Evolutionary conservation across 805 yeast species (phyloP).

Genomic region (Candida vaughaniae): DNA sequence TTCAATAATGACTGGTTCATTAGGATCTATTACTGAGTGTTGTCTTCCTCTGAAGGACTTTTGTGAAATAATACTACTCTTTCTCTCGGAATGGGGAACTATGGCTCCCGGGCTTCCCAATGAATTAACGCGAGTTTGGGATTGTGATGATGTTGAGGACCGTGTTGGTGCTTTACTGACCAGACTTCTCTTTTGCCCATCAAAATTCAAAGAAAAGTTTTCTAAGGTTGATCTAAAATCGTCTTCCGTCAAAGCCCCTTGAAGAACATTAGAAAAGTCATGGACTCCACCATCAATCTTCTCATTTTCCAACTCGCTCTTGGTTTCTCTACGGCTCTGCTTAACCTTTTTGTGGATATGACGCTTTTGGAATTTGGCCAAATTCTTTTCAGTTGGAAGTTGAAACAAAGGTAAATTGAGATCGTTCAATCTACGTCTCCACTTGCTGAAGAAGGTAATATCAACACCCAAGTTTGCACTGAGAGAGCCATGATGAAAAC

Average conservation of each 20-base stretch:
- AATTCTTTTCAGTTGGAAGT: slow-evolving; percentile 41
- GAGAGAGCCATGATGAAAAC: slow-evolving; percentile 19
- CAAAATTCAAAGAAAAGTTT: slow-evolving; percentile 28
- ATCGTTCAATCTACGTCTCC: slow-evolving; percentile 40
- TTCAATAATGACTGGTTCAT: slow-evolving; percentile 17
- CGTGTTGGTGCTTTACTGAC: slow-evolving; percentile 1
- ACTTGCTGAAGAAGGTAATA: slow-evolving; percentile 26
- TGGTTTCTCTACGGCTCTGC: background rate
- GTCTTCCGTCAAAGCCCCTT: slow-evolving; percentile 26
- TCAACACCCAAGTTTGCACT: slow-evolving; percentile 30
- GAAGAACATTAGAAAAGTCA: slow-evolving; percentile 39
- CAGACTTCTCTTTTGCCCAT: background rate
- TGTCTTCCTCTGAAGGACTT: slow-evolving; percentile 18
- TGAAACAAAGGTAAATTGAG: slow-evolving; percentile 44
- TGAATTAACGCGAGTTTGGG: slow-evolving; percentile 7
- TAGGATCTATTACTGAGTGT: slow-evolving; percentile 18
- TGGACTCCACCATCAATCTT: slow-evolving; percentile 15
- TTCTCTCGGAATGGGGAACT: slow-evolving; percentile 7
- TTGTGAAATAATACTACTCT: slow-evolving; percentile 12
- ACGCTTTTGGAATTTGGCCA: slow-evolving; percentile 19
- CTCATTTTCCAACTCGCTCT: slow-evolving; percentile 1
- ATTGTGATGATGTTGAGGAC: slow-evolving; percentile 2
- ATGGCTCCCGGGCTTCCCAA: slow-evolving; percentile 1
- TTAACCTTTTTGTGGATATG: slow-evolving; percentile 16
- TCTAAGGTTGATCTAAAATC: slow-evolving; percentile 31